A percentile compares a stretch with the other conserved stretches of the same genome.
These are phyloP conservation scores for Phytophthora ramorum DNA, from an alignment of 352 stramenopile genomes.

Conservation along the genomic window DNA sequence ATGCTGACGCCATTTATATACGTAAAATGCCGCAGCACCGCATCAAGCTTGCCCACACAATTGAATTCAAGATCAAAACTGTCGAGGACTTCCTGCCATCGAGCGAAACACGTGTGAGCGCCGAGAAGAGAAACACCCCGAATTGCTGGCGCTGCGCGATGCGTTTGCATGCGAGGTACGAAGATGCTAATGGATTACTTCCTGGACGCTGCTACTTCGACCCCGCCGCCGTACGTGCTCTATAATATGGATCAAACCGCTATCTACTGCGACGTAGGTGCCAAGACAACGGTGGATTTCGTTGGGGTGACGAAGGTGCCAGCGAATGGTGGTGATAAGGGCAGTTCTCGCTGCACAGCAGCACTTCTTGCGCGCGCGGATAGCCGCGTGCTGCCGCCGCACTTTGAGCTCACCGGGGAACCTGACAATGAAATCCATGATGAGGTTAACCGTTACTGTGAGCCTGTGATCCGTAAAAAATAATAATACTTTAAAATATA, in stretches of 20 bases:
- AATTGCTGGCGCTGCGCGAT: neutral
- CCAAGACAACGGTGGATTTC: neutral
- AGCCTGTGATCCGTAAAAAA: too few relatives aligned
- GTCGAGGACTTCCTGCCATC: neutral
- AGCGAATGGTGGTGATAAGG: neutral
- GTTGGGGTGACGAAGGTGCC: neutral
- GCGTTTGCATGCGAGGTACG: neutral
- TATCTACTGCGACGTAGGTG: neutral
- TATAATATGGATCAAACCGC: constrained; percentile 5
- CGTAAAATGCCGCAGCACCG: too few relatives aligned
- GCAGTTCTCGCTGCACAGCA: neutral
- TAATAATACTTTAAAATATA: too few relatives aligned
- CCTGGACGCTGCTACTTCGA: neutral
- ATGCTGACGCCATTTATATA: too few relatives aligned
- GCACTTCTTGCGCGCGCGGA: neutral
- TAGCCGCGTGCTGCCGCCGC: neutral
- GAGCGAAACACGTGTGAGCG: neutral
- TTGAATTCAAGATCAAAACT: neutral
- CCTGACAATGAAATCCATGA: neutral
- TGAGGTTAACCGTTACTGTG: neutral
- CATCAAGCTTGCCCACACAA: too few relatives aligned
- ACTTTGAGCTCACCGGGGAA: neutral
- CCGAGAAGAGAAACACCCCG: neutral
- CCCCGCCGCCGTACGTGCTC: neutral
- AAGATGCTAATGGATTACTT: neutral